Evolutionary conservation across 2,329 filamentous ascomycete genomes (phyloP).

Genomic region (Ophiostoma angusticollis): DNA sequence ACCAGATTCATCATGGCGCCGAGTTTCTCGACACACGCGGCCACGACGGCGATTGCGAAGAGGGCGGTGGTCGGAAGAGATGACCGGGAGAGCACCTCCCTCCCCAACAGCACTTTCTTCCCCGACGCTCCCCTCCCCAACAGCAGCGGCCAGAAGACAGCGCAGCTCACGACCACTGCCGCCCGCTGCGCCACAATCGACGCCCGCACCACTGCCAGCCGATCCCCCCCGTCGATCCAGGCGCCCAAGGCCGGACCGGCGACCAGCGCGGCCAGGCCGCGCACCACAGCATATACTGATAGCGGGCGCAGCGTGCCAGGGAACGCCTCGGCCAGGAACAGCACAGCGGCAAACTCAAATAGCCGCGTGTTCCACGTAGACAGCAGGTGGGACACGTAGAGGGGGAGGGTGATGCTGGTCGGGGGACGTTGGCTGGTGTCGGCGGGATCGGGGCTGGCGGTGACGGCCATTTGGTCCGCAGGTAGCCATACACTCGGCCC

Average conservation of each 20-base stretch:
- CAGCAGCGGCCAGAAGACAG: constrained; percentile 28
- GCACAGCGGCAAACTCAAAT: constrained; percentile 50
- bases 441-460: neutral
- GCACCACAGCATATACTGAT: constrained; percentile 55
- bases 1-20: constrained; percentile 52
- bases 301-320: constrained; percentile 49
- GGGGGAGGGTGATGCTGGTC: constrained; percentile 14
- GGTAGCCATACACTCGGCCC: no score
- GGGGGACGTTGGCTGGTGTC: neutral
- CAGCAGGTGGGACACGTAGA: constrained; percentile 48
- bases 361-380: constrained; percentile 53
- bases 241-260: constrained; percentile 46
- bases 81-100: neutral
- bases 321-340: constrained; percentile 44
- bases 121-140: constrained; percentile 10
- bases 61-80: constrained; percentile 12
- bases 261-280: constrained; percentile 43
- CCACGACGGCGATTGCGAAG: constrained; percentile 27
- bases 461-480: neutral
- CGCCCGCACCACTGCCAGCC: constrained; percentile 35
- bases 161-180: constrained; percentile 35
- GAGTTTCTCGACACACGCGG: constrained; percentile 59
- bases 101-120: constrained; percentile 11
- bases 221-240: constrained; percentile 42
- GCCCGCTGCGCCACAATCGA: constrained; percentile 35